Evolutionary conservation across 2,329 filamentous ascomycete species (phyloP), one percentile per base, ranked within the genome.

Genomic region (Arthrobotrys sphaeroides): DNA sequence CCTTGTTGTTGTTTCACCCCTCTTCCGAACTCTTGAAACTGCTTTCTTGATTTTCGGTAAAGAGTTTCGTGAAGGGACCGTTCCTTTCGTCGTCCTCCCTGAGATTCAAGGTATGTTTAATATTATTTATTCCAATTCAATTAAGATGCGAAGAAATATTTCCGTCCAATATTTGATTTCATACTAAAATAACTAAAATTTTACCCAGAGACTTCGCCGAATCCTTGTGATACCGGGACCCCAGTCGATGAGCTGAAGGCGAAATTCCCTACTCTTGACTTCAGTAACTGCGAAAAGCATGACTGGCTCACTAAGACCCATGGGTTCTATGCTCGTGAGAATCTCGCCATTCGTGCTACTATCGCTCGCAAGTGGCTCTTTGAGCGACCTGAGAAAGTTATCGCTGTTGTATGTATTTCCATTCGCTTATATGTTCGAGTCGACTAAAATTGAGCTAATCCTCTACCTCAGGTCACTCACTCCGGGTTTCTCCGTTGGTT

Each of bases 401-500:
- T 75, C 18, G 72, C 64, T 12, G 72, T 75, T 2, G 72, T 75
- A 69, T n/a, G n/a, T n/a, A 69, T 64, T 53, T 43, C 5, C 24
- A 9, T 2, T 55, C 9, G 1, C 38, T 53, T 31, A 36, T 43
- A 13, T 1, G 33, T 22, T 13, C 16, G n/a, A n/a, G 16, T 36
- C n/a, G n/a, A n/a, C n/a, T 28, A 10, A 24, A 49, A 12, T 12
- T 26, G 40, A 40, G 38, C 9, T 24, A 13, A 40, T 28, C 12
- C 16, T 22, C n/a, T 26, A 31, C n/a, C 26, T 28, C 31, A 75
- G 72, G 72, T 75, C 12, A 75, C 72, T 4, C 72, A 75, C 26
- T 69, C 64, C 12, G 72, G 72, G 6, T 75, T 75, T 33, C 57
- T 75, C 10, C 64, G 72, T 26, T 75, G 72, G 72, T 18, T 75